Percentiles rank a stretch among this genome's conserved stretches.
These are phyloP conservation scores for Aspergillus campestris DNA, from an alignment of 495 filamentous ascomycete species.

Conservation along the genomic window DNA sequence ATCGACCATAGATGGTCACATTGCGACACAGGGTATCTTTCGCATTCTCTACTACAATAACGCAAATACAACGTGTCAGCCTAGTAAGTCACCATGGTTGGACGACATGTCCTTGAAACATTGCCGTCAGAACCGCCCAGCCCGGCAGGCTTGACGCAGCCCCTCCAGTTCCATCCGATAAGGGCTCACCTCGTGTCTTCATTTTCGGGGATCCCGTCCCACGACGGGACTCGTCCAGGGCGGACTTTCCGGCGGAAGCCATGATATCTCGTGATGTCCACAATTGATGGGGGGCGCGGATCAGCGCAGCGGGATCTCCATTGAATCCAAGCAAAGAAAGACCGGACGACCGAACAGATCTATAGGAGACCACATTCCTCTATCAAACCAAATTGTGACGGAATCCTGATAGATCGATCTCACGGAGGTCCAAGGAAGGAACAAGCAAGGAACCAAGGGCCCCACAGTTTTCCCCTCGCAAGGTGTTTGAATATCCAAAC, in stretches of 20 bases:
- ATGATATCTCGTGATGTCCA: slow-evolving; percentile 28
- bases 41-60: slow-evolving; percentile 44
- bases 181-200: slow-evolving; percentile 50
- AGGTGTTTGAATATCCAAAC: too few species aligned
- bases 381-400: slow-evolving; percentile 9
- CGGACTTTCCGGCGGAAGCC: slow-evolving; percentile 37
- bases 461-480: too few species aligned
- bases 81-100: too few species aligned
- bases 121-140: too few species aligned
- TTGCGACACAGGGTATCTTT: slow-evolving; percentile 92
- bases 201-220: slow-evolving; percentile 51
- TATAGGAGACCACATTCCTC: slow-evolving; percentile 39
- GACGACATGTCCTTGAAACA: too few species aligned
- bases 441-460: too few species aligned
- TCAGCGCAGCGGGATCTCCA: slow-evolving; percentile 36
- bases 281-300: slow-evolving; percentile 14
- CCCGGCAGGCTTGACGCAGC: too few species aligned
- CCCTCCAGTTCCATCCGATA: too few species aligned
- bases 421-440: too few species aligned
- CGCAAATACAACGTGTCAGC: slow-evolving; percentile 6
- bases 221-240: slow-evolving; percentile 38
- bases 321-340: slow-evolving; percentile 28
- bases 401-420: not conserved
- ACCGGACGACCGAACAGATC: slow-evolving; percentile 22
- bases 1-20: slow-evolving; percentile 88